These are phyloP conservation scores for Jaenimonas drosophilae DNA, from an alignment of 208 protist genomes.

Conservation along the genomic window DNA sequence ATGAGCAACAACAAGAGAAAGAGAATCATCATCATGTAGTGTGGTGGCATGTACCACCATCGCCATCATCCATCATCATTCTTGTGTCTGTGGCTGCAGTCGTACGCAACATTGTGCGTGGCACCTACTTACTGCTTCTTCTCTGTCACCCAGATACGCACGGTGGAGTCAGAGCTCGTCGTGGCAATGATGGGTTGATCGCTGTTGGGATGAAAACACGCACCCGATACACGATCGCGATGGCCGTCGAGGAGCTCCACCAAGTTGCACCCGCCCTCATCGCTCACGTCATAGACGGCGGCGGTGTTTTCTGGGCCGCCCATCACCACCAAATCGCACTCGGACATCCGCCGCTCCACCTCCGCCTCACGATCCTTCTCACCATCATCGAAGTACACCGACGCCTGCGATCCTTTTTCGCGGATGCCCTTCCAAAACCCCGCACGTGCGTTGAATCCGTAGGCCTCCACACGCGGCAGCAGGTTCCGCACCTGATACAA, in stretches of 20 bases:
- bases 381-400: slow-evolving; percentile 73
- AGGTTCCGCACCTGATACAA: slow-evolving; percentile 66
- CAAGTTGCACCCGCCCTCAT: slow-evolving; percentile 33
- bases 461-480: slow-evolving; percentile 41
- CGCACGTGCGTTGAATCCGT: slow-evolving; percentile 42
- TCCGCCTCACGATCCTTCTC: slow-evolving; percentile 63
- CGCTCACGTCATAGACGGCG: slow-evolving; percentile 73
- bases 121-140: slow-evolving; percentile 58
- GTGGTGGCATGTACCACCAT: too few species aligned
- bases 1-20: too few species aligned
- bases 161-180: slow-evolving; percentile 72
- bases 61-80: too few species aligned
- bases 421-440: slow-evolving; percentile 73
- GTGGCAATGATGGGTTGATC: slow-evolving; percentile 75
- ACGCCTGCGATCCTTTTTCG: slow-evolving; percentile 35
- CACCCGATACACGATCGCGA: slow-evolving; percentile 73
- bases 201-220: slow-evolving; percentile 44
- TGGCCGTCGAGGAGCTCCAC: slow-evolving; percentile 77
- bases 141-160: slow-evolving; percentile 70
- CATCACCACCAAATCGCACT: slow-evolving; percentile 74
- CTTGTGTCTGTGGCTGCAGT: too few species aligned
- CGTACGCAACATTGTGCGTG: too few species aligned
- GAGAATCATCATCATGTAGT: too few species aligned
- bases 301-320: slow-evolving; percentile 68
- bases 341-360: slow-evolving; percentile 37